Base-by-base conservation (phyloP, 805 yeast genomes). In the Vanderwaltozyma polyspora region DNA sequence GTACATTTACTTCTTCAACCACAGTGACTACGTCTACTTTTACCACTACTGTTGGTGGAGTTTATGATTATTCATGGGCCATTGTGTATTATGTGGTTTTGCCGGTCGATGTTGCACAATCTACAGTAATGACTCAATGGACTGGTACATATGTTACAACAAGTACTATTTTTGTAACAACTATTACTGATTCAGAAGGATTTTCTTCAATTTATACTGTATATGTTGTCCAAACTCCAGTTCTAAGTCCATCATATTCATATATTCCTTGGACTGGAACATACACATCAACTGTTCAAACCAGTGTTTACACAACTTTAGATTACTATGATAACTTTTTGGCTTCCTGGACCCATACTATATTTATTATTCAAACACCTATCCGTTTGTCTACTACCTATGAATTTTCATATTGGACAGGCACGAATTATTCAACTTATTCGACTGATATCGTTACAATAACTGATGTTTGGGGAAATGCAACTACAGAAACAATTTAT, bases 401-500 rank as follows among this genome's bases (percentile, higher is more conserved):
- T 4, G 8, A 7, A 19, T 19, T 10, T 5, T 19, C 30, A 2
- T 32, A 15, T n/a, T 22, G 35, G 11, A 3, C 13, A 3, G 22
- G 12, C 3, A 9, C 14, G 3, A 3, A 4, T 5, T 6, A 11
- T 13, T 5, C 3, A 3, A 31, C 34, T 2, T 31, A 19, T 6
- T 31, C 34, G 10, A 13, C 29, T 3, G 3, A 18, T 7, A 8
- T 24, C 3, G 11, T 23, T 6, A 13, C 18, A 3, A n/a, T 18
- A 2, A 31, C 29, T 5, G 26, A 25, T 10, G 14, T 10, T 5
- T 9, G 8, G 13, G 25, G 25, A 9, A n/a, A 31, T 2, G 29
- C 13, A 13, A 10, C 34, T 10, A 32, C 35, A 5, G 30, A 26
- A 7, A 32, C 26, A 2, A 22, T 32, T n/a, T 32, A 32, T 21